Evolutionary conservation across 2,329 filamentous ascomycete species (phyloP).

Genomic region (Aspergillus sp.): DNA sequence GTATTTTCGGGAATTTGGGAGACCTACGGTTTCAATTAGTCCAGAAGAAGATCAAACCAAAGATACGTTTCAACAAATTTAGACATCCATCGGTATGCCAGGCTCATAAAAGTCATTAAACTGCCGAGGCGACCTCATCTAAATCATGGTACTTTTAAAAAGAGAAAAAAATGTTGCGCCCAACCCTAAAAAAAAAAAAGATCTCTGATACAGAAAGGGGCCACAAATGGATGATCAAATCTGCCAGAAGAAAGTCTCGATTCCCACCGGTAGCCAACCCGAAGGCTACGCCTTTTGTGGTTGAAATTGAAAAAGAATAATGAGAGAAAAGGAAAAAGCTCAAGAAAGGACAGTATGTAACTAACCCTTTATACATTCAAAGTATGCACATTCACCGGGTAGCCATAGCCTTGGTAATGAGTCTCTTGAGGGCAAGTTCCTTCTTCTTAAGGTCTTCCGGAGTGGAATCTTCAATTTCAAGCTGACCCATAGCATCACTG

Average conservation of each 20-base stretch:
- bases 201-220: neutral
- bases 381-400: conserved; percentile 62
- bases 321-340: too few relatives aligned
- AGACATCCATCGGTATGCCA: conserved; percentile 1
- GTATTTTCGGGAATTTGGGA: too few relatives aligned
- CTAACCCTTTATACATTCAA: neutral
- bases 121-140: conserved; percentile 26
- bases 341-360: neutral
- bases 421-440: conserved; percentile 94
- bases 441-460: conserved; percentile 99
- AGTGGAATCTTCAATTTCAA: conserved; percentile 87
- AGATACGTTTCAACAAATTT: neutral
- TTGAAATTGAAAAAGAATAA: too few relatives aligned
- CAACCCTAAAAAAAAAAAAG: conserved; percentile 6
- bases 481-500: conserved; percentile 93
- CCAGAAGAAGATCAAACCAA: neutral
- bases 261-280: neutral
- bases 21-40: too few relatives aligned
- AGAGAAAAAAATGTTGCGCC: conserved; percentile 19
- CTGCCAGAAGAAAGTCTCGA: neutral
- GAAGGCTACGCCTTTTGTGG: neutral
- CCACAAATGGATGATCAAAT: neutral
- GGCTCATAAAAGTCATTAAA: conserved; percentile 26
- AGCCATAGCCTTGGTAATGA: conserved; percentile 97
- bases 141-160: conserved; percentile 26